Base-by-base conservation (phyloP, 2,329 filamentous ascomycete species). In the Phoma sp. region DNA sequence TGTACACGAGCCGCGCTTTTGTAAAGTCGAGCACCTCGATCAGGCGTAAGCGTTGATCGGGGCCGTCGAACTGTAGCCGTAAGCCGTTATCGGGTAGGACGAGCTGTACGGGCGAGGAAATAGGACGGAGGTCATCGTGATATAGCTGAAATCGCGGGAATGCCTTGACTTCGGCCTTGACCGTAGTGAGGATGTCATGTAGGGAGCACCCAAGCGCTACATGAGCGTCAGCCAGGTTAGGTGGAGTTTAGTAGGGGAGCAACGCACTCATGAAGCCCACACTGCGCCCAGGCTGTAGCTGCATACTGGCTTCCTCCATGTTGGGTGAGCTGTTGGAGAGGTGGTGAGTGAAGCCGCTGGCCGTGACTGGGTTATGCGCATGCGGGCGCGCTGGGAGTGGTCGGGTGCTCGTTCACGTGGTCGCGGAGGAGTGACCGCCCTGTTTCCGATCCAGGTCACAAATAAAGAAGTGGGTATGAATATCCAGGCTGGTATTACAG, bases 1-100 rank as follows among this genome's bases (percentile, higher is more conserved):
- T 95, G 77, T 97, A 96, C 14, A 88, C 86, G 58, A 98, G 85
- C 58, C 87, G 85, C 58, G 87, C 91, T 73, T 91, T 95, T 41
- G 89, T 87, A 71, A 99, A 97, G 77, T 98, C 92, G 48, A 91
- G 77, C 7, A 98, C 86, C 75, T 99, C 95, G 64, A 99, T 91
- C 57, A 99, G 79, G 2, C 95, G 89, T 37, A 99, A 79, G 32
- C 93, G 86, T 75, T 99, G 95, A 67, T 98, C 93, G 4, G 90
- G 87, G 0, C 93, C 95, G 71, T 99, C 95, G 70, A 99, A 99
- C 37, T 91, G 91, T 47, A 99, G 79, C 10, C 93, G 89, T 27
- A 99, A 75, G 25, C 95, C 95, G 76, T 98, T 99, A 3, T 86
- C 83, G 1, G 93, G 90, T 4, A 99, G 84, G 14, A 82, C 82